These are phyloP conservation scores for Picochlorum sp. DNA, from an alignment of 139 green algal genomes.

Conservation along the genomic window DNA sequence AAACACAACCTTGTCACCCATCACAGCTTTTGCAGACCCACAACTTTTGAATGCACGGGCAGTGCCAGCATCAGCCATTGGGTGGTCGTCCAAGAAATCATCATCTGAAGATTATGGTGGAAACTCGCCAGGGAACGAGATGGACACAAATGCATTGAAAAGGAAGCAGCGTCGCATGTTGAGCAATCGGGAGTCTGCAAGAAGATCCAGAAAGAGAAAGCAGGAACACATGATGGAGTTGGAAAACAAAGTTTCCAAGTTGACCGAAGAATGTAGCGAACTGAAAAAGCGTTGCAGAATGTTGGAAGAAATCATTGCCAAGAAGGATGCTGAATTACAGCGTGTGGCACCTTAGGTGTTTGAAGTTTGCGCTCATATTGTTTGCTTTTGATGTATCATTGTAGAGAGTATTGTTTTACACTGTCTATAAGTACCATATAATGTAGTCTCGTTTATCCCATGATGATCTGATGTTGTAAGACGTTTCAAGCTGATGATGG, in stretches of 20 bases:
- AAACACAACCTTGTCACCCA: too few relatives aligned
- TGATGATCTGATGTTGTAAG: background rate
- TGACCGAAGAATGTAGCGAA: background rate
- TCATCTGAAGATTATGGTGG: background rate
- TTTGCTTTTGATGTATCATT: too few relatives aligned
- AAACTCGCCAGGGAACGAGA: background rate
- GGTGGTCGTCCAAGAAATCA: too few relatives aligned
- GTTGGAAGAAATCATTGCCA: background rate
- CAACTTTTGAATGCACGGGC: constrained; percentile 1
- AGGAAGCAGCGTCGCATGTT: constrained; percentile 64
- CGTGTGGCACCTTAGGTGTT: too few relatives aligned
- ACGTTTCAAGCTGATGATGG: background rate
- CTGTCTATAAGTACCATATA: too few relatives aligned
- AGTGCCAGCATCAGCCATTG: too few relatives aligned
- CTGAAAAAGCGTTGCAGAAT: background rate
- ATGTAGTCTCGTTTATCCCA: background rate
- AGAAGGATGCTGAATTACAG: background rate
- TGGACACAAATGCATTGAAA: background rate
- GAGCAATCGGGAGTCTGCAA: constrained; percentile 79
- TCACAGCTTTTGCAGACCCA: too few relatives aligned
- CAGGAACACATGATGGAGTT: constrained; percentile 77
- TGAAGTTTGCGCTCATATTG: too few relatives aligned
- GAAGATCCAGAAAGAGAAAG: constrained; percentile 68
- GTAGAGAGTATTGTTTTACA: too few relatives aligned
- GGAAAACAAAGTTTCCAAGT: constrained; percentile 47